These are phyloP conservation scores for Oryza coarctata DNA, from an alignment of 176 grass and related monocot genomes.

Conservation along the genomic window DNA sequence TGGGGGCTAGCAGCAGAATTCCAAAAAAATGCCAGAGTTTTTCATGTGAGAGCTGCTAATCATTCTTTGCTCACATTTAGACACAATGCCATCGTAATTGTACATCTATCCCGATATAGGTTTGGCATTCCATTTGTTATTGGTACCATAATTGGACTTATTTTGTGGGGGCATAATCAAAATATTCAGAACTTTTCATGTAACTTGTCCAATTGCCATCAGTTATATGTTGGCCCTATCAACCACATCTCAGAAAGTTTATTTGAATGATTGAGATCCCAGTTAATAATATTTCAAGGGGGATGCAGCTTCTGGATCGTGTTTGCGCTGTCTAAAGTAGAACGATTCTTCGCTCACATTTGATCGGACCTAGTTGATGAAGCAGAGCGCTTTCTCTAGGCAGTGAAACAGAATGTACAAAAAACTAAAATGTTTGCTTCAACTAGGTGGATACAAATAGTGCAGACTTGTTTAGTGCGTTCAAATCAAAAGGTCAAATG, in stretches of 20 bases:
- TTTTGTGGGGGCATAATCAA: conserved; percentile 14
- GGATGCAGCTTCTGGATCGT: background rate
- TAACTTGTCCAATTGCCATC: background rate
- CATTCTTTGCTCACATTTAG: conserved; percentile 42
- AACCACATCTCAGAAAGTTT: background rate
- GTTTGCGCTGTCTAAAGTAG: background rate
- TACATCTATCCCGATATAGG: conserved; percentile 35
- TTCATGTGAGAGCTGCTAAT: conserved; percentile 38
- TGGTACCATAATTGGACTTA: background rate
- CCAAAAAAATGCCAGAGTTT: background rate
- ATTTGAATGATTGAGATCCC: background rate
- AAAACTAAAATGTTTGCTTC: too few species aligned
- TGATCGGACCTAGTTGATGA: too few species aligned
- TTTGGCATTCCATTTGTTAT: conserved; percentile 32
- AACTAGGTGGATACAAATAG: too few species aligned
- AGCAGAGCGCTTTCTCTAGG: too few species aligned
- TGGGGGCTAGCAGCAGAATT: conserved; percentile 8
- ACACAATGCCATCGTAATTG: conserved; percentile 47
- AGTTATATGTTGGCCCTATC: background rate
- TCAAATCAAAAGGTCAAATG: too few species aligned
- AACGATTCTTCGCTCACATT: background rate
- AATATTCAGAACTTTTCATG: conserved; percentile 26
- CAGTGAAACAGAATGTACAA: too few species aligned
- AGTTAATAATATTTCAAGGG: background rate
- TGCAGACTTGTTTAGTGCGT: too few species aligned